phyloP scores from a whole-genome alignment of 1,284 basidiomycete species.

The Puccinia coronata region DNA sequence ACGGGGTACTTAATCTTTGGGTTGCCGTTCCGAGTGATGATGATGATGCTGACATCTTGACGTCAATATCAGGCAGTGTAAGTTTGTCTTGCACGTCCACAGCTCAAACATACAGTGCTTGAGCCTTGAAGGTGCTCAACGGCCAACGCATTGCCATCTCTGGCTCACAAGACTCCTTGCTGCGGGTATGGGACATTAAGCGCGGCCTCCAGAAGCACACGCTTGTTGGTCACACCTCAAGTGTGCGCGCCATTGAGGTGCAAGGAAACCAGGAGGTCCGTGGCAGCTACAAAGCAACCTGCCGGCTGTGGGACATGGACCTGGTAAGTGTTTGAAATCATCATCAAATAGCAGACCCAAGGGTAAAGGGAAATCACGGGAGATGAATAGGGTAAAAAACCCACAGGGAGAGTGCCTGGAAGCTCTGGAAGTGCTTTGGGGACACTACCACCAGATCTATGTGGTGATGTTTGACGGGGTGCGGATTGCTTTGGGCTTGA shows the following conservation, averaged over 20 bases:
- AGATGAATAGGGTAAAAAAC: neutral
- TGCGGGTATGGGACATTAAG: conserved; percentile 92
- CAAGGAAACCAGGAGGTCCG: conserved; percentile 77
- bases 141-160: conserved; percentile 83
- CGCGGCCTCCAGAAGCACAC: conserved; percentile 70
- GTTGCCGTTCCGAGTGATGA: neutral
- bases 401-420: conserved; percentile 75
- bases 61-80: conserved; percentile 67
- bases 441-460: conserved; percentile 90
- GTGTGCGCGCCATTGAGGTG: conserved; percentile 85
- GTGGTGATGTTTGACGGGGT: conserved; percentile 88
- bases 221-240: conserved; percentile 76
- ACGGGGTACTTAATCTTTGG: conserved; percentile 69
- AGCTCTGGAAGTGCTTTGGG: conserved; percentile 76
- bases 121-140: conserved; percentile 81
- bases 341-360: neutral
- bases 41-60: neutral
- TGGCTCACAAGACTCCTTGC: conserved; percentile 80
- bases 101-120: conserved; percentile 90
- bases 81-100: conserved; percentile 80
- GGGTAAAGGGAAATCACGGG: neutral
- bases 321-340: conserved; percentile 9
- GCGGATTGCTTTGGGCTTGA: conserved; percentile 78
- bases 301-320: conserved; percentile 60
- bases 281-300: conserved; percentile 85